Conservation (phyloP, 1,284 basidiomycete genomes). For the Leccinum fallax region DNA sequence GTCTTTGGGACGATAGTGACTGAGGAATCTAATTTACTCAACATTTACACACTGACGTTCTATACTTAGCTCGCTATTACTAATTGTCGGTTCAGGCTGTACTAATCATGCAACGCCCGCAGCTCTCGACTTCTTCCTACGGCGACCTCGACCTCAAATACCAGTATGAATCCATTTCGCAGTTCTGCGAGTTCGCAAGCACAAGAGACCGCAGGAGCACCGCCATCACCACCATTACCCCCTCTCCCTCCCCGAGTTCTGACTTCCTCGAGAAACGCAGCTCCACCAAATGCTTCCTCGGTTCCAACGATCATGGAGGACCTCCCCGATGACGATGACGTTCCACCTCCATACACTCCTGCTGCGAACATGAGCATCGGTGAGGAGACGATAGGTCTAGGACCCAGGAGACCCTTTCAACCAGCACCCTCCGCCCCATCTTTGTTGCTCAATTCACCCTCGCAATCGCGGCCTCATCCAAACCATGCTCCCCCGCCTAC, state of each 20-base stretch:
- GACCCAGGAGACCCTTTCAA: conserved; percentile 66
- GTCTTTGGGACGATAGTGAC: no score
- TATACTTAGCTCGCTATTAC: not conserved
- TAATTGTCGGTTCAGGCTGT: not conserved
- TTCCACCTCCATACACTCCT: conserved; percentile 68
- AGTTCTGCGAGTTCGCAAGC: not conserved
- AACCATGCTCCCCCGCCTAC: conserved; percentile 1
- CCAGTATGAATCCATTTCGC: conserved; percentile 23
- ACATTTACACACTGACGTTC: no score
- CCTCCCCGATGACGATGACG: conserved; percentile 54
- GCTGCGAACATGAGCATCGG: conserved; percentile 53
- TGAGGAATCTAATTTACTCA: no score
- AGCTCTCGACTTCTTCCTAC: not conserved
- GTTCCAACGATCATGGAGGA: not conserved
- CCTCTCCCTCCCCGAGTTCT: not conserved
- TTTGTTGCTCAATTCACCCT: not conserved
- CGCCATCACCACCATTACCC: not conserved
- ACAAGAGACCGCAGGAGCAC: not conserved
- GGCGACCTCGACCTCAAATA: not conserved
- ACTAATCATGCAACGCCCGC: not conserved
- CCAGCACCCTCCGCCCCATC: conserved; percentile 31
- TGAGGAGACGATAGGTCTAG: conserved; percentile 61
- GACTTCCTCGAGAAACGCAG: not conserved
- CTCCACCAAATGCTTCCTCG: not conserved
- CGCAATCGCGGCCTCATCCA: not conserved